Evolutionary conservation across 495 filamentous ascomycete species (phyloP).

Genomic region (Elaphomyces granulatus): DNA sequence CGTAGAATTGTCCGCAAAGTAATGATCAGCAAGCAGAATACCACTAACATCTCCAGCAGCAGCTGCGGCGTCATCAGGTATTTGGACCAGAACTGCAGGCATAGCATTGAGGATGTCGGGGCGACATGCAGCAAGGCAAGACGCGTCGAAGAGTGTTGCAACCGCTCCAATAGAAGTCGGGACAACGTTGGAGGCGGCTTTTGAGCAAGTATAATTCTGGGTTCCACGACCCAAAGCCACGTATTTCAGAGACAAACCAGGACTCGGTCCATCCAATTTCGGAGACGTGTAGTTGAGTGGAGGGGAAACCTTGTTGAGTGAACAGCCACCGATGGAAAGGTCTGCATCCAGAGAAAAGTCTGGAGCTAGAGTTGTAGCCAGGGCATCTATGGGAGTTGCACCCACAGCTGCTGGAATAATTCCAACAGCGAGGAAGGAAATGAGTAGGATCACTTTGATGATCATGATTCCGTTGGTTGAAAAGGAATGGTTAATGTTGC

Average conservation of each 20-base stretch:
- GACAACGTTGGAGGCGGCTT: slow-evolving; percentile 12
- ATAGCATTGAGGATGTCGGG: slow-evolving; percentile 11
- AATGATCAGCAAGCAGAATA: slow-evolving; percentile 46
- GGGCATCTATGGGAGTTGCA: not conserved
- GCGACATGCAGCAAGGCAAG: slow-evolving; percentile 25
- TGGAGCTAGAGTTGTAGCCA: not conserved
- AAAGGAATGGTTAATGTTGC: no score
- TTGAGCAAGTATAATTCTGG: slow-evolving; percentile 61
- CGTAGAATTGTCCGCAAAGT: slow-evolving; percentile 37
- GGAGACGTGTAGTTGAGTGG: slow-evolving; percentile 12
- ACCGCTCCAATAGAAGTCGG: slow-evolving; percentile 41
- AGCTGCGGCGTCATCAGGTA: slow-evolving; percentile 22
- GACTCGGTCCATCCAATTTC: slow-evolving; percentile 31
- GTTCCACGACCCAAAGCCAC: slow-evolving; percentile 56
- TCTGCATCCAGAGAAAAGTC: not conserved
- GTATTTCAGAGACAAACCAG: slow-evolving; percentile 38
- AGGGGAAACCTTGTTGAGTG: no score
- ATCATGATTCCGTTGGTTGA: no score
- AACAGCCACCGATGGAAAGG: slow-evolving; percentile 2
- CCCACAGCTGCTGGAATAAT: not conserved
- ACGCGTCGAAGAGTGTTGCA: slow-evolving; percentile 53
- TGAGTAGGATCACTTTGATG: no score
- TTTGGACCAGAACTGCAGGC: slow-evolving; percentile 13
- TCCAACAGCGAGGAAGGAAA: not conserved
- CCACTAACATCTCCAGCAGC: not conserved